Percentiles rank a stretch among this genome's conserved stretches.
Evolutionary conservation across 345 rosid species (phyloP).

Genomic region (Litchi chinensis): DNA sequence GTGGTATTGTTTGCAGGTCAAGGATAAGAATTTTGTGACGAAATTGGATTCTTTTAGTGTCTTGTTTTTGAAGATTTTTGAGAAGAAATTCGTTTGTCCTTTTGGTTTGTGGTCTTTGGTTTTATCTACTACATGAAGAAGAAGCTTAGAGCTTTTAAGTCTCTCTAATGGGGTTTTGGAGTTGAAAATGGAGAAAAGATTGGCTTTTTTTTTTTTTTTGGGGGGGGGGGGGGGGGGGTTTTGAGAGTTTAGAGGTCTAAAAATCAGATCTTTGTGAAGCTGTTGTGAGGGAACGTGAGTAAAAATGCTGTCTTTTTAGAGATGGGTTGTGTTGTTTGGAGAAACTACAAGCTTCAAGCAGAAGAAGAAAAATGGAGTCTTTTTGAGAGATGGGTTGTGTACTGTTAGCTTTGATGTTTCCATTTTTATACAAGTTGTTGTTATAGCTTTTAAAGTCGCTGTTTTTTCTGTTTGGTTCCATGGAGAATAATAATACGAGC

Average conservation of each 20-base stretch:
- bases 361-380: constrained; percentile 1
- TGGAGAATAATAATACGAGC: constrained; percentile 39
- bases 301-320: constrained; percentile 5
- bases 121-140: constrained; percentile 5
- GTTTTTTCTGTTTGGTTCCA: constrained; percentile 20
- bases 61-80: constrained; percentile 55
- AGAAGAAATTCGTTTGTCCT: constrained; percentile 20
- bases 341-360: background rate
- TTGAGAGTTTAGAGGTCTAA: constrained; percentile 30
- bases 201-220: background rate
- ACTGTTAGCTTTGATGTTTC: background rate
- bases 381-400: background rate
- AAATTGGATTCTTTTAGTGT: constrained; percentile 39
- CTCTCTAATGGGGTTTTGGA: background rate
- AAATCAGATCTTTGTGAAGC: constrained; percentile 21
- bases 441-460: constrained; percentile 24
- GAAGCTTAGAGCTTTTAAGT: constrained; percentile 7
- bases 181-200: background rate
- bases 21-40: constrained; percentile 35
- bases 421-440: background rate
- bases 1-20: constrained; percentile 21
- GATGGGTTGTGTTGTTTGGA: background rate
- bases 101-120: background rate
- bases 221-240: background rate
- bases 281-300: constrained; percentile 1